phyloP scores from a whole-genome alignment of 371 early-diverging fungal genomes.

The Astathelohania contejeani region DNA sequence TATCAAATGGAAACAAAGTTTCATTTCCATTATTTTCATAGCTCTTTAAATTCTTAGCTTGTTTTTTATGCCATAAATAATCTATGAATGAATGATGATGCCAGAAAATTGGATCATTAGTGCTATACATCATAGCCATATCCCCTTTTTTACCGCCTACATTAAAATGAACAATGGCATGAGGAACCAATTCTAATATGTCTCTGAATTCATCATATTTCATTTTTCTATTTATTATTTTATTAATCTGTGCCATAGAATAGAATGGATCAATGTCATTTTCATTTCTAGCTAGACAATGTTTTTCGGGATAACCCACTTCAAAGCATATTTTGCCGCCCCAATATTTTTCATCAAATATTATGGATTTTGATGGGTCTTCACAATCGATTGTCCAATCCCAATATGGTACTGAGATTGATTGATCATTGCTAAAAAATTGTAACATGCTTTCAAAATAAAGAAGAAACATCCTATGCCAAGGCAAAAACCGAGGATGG shows the following conservation, averaged over 20 bases:
- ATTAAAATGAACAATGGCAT: slow-evolving; percentile 52
- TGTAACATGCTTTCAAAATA: slow-evolving; percentile 46
- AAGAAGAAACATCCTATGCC: slow-evolving; percentile 46
- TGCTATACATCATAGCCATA: slow-evolving; percentile 27
- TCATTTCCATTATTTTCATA: slow-evolving; percentile 2
- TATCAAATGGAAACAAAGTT: slow-evolving; percentile 16
- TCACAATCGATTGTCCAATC: slow-evolving; percentile 51
- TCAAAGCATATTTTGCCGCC: slow-evolving; percentile 10
- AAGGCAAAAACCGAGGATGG: slow-evolving; percentile 43
- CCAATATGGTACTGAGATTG: slow-evolving; percentile 54
- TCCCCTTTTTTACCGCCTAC: slow-evolving; percentile 53
- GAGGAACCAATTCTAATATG: slow-evolving; percentile 52
- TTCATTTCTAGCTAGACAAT: slow-evolving; percentile 41
- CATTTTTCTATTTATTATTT: slow-evolving; percentile 43
- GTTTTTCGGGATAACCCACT: slow-evolving; percentile 19
- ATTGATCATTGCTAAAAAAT: slow-evolving; percentile 47
- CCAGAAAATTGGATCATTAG: slow-evolving; percentile 56
- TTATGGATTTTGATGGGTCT: slow-evolving; percentile 17
- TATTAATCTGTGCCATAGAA: slow-evolving; percentile 41
- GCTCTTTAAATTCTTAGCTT: slow-evolving; percentile 17
- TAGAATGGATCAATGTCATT: slow-evolving; percentile 42
- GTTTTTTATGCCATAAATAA: slow-evolving; percentile 54
- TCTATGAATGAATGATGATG: slow-evolving; percentile 56
- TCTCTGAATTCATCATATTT: slow-evolving; percentile 48
- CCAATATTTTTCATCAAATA: slow-evolving; percentile 14